Conservation (phyloP, 2,329 filamentous ascomycete genomes). For the Tolypocladium nubicola region DNA sequence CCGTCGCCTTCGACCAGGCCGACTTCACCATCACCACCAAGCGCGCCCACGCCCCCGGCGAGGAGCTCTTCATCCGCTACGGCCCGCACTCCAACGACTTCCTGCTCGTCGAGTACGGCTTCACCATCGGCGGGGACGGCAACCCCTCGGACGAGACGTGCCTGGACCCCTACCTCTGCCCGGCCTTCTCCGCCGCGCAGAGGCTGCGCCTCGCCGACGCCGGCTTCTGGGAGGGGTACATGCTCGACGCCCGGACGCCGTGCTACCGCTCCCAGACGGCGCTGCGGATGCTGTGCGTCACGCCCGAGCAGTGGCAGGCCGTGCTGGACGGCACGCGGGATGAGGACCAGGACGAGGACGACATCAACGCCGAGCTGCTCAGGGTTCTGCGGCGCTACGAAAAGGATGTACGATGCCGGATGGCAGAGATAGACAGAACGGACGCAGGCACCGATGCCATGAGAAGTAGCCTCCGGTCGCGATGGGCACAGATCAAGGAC, state of each 20-base stretch:
- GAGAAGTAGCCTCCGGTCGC: conserved; percentile 7
- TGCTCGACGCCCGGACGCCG: conserved; percentile 36
- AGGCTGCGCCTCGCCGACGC: conserved; percentile 28
- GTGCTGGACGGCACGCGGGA: conserved; percentile 34
- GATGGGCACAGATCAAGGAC: conserved; percentile 16
- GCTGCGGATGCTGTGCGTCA: conserved; percentile 26
- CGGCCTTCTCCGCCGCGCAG: conserved; percentile 22
- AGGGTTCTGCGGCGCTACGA: conserved; percentile 27
- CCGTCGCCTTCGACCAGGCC: conserved; percentile 36
- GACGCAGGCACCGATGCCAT: conserved; percentile 16
- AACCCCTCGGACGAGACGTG: conserved; percentile 42
- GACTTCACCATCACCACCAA: conserved; percentile 46
- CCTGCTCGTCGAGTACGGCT: conserved; percentile 56
- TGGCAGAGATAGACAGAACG: conserved; percentile 20
- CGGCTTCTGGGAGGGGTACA: conserved; percentile 40
- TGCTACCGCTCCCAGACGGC: conserved; percentile 49
- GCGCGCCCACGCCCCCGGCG: conserved; percentile 38
- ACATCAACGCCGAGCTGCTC: conserved; percentile 24
- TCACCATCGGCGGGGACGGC: conserved; percentile 29
- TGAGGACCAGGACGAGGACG: conserved; percentile 32
- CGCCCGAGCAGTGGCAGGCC: conserved; percentile 28
- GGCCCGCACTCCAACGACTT: conserved; percentile 62
- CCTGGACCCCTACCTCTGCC: conserved; percentile 36
- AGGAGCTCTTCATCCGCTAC: conserved; percentile 60
- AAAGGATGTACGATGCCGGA: conserved; percentile 16